Evolutionary conservation across 345 rosid species (phyloP).

Genomic region (Sonneratia alba): DNA sequence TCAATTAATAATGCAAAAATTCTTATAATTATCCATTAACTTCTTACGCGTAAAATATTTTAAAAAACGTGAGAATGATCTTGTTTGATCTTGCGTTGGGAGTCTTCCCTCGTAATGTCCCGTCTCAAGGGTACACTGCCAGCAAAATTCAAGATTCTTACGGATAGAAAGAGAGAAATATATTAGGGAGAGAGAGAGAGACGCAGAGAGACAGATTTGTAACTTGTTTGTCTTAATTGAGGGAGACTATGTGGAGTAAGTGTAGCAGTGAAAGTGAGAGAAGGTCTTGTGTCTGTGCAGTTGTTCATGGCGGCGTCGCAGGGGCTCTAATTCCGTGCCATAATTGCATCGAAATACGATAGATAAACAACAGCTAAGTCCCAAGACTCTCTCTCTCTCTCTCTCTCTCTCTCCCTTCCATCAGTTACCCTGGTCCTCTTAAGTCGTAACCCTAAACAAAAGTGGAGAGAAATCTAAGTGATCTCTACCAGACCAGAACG

Average conservation of each 20-base stretch:
- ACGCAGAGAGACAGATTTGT: too few species aligned
- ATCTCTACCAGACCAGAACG: not conserved
- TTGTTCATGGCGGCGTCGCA: constrained; percentile 53
- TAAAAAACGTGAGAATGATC: too few species aligned
- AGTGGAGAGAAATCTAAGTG: not conserved
- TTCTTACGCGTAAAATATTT: too few species aligned
- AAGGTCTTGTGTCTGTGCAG: not conserved
- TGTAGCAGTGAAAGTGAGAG: not conserved
- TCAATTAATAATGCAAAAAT: not conserved
- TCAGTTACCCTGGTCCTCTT: not conserved
- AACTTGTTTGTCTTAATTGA: not conserved
- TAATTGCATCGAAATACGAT: constrained; percentile 26
- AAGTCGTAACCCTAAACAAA: not conserved
- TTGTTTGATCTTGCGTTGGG: too few species aligned
- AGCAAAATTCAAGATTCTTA: too few species aligned
- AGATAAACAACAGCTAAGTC: constrained; percentile 6
- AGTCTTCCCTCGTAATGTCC: too few species aligned
- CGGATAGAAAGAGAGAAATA: too few species aligned
- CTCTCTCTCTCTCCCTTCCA: not conserved
- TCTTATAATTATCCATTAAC: too few species aligned
- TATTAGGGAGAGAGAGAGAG: too few species aligned
- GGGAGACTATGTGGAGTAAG: not conserved
- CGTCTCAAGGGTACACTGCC: too few species aligned
- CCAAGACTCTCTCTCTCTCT: not conserved
- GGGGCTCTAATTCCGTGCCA: constrained; percentile 53